Conservation (phyloP, 306 rosid species). For the Citrullus colocynthis region DNA sequence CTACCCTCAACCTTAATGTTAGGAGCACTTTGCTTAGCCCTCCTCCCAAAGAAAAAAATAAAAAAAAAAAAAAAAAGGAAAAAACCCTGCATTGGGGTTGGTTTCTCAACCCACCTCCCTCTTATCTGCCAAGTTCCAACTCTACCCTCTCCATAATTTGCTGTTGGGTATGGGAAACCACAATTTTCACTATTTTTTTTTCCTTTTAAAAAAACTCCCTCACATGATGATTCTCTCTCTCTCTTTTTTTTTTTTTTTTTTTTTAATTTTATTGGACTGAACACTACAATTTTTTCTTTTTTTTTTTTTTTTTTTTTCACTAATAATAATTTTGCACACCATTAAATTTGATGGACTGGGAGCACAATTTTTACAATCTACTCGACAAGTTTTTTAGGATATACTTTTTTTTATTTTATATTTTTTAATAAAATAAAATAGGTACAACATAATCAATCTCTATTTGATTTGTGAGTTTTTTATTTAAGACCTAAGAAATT, state of each 20-base stretch:
- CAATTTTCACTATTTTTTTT: background rate
- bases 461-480: too few species aligned
- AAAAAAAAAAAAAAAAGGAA: background rate
- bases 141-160: constrained; percentile 2
- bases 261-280: too few species aligned
- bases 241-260: background rate
- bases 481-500: background rate
- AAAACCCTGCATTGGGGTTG: background rate
- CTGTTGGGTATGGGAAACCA: background rate
- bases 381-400: background rate
- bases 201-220: background rate
- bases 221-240: background rate
- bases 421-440: too few species aligned
- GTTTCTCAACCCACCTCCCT: background rate
- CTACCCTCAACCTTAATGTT: constrained; percentile 70
- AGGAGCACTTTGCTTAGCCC: constrained; percentile 32
- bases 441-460: too few species aligned
- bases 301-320: background rate
- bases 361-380: background rate
- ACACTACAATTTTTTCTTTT: too few species aligned
- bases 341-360: background rate
- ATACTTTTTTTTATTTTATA: too few species aligned
- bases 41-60: too few species aligned
- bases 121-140: background rate
- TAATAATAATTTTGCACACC: background rate